Evolutionary conservation across 164 flowering plant genomes (phyloP).

Genomic region (Chloranthus sessilifolius): DNA sequence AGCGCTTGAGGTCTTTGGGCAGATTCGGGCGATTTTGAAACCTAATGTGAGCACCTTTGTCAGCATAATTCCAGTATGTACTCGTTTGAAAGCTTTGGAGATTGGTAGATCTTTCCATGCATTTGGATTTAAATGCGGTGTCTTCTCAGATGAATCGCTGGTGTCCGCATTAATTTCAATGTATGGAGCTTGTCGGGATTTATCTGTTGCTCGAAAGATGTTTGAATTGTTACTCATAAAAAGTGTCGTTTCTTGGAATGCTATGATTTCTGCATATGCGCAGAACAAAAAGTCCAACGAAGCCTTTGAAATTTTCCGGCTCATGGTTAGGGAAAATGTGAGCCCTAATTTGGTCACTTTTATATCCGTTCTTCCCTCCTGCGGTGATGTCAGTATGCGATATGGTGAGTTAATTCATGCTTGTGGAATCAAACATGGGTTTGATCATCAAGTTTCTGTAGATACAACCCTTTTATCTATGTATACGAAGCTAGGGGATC

Average conservation of each 20-base stretch:
- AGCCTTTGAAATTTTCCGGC: constrained; percentile 17
- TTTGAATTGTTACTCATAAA: constrained; percentile 13
- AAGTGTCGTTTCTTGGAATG: constrained; percentile 21
- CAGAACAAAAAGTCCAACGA: constrained; percentile 12
- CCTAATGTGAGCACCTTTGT: constrained; percentile 22
- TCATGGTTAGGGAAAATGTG: constrained; percentile 11
- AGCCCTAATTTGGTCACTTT: constrained; percentile 17
- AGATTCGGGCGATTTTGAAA: constrained; percentile 8
- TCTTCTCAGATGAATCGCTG: constrained; percentile 10
- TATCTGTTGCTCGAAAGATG: constrained; percentile 9
- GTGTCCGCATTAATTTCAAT: constrained; percentile 19
- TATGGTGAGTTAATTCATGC: constrained; percentile 22
- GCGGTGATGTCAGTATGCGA: constrained; percentile 7
- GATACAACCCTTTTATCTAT: constrained; percentile 18
- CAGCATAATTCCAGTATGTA: constrained; percentile 18
- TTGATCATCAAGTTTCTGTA: constrained; percentile 15
- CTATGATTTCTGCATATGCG: constrained; percentile 22
- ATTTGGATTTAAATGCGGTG: constrained; percentile 16
- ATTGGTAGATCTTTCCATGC: constrained; percentile 15
- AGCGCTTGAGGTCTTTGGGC: constrained; percentile 9
- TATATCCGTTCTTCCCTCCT: constrained; percentile 19
- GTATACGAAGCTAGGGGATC: constrained; percentile 18
- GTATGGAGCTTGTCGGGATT: constrained; percentile 14
- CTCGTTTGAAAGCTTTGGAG: constrained; percentile 6
- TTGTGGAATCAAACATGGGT: constrained; percentile 17